Evolutionary conservation across 257 asterid species (phyloP), one percentile per base, ranked within the genome.

Genomic region (Lycium ferocissimum): DNA sequence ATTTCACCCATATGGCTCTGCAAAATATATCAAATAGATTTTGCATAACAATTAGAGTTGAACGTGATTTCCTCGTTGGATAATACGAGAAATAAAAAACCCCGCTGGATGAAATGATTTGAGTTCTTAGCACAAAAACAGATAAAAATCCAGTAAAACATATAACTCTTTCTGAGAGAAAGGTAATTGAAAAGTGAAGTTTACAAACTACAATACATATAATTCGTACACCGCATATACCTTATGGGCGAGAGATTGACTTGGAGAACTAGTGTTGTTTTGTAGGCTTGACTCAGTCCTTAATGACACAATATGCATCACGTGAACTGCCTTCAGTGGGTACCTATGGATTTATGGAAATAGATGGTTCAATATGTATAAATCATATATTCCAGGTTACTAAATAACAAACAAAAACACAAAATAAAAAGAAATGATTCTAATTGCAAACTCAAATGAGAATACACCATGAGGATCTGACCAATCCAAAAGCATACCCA

Each of bases 261-360:
- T 91, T 17, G 88, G 90, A 83, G 91, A 85, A 86, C 84, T 71
- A 53, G 84, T 85, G 76, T 85, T 87, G 72, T 79, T 59, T 22
- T 90, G 90, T 73, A 93, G 85, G 87, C 90, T 91, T 80, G 94
- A 89, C 88, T 94, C 98, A 2, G 98, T 95, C 91, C 98, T 92
- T 92, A 92, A 87, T 62, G 99, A 97, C 86, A 96, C 99, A 26
- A 91, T 90, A 88, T 96, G 99, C 99, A 96, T 96, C 86, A 96
- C 98, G 86, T 91, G 94, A 59, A 95, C 99, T 6, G 99, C 98
- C 90, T 95, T 96, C 92, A 96, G 82, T 12, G 98, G 99, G 83
- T 82, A 94, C 90, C 99, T 96, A 89, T 33, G 82, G 47, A 53
- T 51, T 76, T 7, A 56, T 22, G 22, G 22, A 76, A 76, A 76